These are phyloP conservation scores for Puccinia novopanici DNA, from an alignment of 1,284 basidiomycete species.

Conservation along the genomic window DNA sequence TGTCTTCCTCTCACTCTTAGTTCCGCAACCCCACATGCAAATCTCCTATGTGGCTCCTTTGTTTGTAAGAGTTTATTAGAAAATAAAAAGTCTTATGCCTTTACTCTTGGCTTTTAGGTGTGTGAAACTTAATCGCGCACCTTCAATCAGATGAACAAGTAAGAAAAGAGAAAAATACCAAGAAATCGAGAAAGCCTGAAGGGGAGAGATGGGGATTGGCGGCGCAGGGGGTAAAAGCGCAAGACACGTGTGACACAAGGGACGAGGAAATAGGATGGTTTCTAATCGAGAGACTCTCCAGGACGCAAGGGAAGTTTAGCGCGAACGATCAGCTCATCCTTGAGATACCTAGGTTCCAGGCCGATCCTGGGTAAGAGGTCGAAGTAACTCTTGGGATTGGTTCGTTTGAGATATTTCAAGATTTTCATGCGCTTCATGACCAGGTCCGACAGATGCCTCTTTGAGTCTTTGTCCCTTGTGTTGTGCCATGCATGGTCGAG, in stretches of 20 bases:
- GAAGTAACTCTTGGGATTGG: constrained; percentile 28
- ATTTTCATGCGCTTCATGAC: constrained; percentile 50
- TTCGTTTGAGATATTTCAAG: constrained; percentile 40
- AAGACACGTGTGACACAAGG: neutral
- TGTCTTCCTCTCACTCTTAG: neutral
- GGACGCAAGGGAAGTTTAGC: constrained; percentile 44
- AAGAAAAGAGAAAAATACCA: neutral
- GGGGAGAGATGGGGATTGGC: neutral
- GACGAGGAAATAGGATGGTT: neutral
- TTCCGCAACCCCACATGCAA: neutral
- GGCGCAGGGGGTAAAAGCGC: neutral
- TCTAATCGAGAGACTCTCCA: constrained; percentile 35
- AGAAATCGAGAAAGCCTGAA: neutral
- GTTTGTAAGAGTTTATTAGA: neutral
- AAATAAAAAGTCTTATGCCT: neutral
- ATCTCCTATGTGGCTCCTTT: neutral
- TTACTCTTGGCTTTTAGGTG: neutral
- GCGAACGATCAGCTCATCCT: constrained; percentile 43
- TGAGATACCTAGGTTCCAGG: constrained; percentile 38
- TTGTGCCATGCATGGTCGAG: constrained; percentile 46
- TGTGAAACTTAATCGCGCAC: neutral
- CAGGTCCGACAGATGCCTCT: constrained; percentile 33
- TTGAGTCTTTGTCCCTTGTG: constrained; percentile 36
- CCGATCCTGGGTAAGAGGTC: constrained; percentile 45
- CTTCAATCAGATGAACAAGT: neutral